Evolutionary conservation across 495 filamentous ascomycete genomes (phyloP), one percentile per base, ranked within the genome.

Genomic region (Penicillium cataractarum): DNA sequence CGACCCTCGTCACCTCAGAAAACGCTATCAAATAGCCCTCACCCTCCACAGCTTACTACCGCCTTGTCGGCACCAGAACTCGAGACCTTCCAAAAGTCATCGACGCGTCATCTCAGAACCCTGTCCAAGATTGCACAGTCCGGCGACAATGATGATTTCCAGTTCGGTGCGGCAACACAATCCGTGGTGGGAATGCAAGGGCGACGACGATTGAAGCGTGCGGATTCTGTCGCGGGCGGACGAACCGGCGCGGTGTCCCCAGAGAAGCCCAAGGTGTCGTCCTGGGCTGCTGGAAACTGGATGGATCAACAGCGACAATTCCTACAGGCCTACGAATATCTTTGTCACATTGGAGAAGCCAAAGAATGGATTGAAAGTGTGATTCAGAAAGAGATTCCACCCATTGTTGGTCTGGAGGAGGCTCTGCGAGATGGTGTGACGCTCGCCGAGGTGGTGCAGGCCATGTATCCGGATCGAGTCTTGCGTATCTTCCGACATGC

Each of bases 311-410:
- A 97, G 72, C 85, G 96, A 53, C 93, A 98, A 71, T 98, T 97
- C 71, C 79, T 98, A 35, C 92, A 97, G 75, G 96, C 96, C 10
- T 99, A 99, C 71, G 96, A 99, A 74, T 99, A 99, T 71, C 87
- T 99, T 42, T 99, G 96, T 70, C 96, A 99, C 70, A 98, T 99
- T 69, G 96, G 96, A 66, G 96, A 99, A 82, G 96, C 96, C 50
- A 98, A 98, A 73, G 93, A 98, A 74, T 99, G 96, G 96, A 96
- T 99, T 48, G 95, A 98, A 74, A 92, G 93, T 67, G 86, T 97
- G 29, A 94, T 97, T 50, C 86, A 96, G 58, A 86, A 92, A 63
- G 84, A 89, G 27, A 93, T 98, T 42, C 95, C 96, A 19, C 90
- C 95, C 15, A 97, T 98, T 72, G 90, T 99, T n/a, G 88, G 97